Evolutionary conservation across 139 green algal genomes (phyloP).

Genomic region (Tetraselmis chui): DNA sequence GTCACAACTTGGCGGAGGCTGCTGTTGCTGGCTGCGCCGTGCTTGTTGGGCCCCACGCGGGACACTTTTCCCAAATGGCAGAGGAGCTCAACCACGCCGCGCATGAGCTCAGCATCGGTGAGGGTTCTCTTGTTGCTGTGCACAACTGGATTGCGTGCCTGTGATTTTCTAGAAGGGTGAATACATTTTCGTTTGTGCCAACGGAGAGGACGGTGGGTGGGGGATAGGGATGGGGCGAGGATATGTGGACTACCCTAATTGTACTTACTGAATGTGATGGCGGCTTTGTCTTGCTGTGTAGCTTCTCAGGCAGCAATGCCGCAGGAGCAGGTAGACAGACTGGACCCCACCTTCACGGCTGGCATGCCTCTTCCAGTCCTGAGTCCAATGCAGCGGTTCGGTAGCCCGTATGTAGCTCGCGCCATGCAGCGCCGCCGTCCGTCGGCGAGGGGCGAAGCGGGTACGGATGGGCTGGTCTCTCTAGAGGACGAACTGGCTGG

Average conservation of each 20-base stretch:
- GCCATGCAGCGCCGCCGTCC: background rate
- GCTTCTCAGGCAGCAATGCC: too few species aligned
- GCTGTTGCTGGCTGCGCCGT: conserved; percentile 50
- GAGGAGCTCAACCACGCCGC: conserved; percentile 48
- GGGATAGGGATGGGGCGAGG: too few species aligned
- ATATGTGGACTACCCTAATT: too few species aligned
- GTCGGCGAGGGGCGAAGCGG: background rate
- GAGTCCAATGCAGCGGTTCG: background rate
- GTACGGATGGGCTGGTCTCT: background rate
- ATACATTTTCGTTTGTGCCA: too few species aligned
- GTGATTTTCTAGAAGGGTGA: too few species aligned
- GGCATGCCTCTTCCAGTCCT: background rate
- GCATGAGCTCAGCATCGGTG: background rate
- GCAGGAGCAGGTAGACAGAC: too few species aligned
- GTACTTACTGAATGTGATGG: too few species aligned
- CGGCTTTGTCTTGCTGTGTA: too few species aligned
- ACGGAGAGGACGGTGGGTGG: too few species aligned
- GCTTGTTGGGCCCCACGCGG: conserved; percentile 42
- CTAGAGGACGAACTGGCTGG: background rate
- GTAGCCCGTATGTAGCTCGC: background rate
- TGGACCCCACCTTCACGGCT: background rate
- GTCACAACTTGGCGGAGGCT: conserved; percentile 37
- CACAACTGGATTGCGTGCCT: too few species aligned
- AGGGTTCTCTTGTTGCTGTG: too few species aligned
- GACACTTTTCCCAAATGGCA: conserved; percentile 31